Percentiles rank a stretch among this genome's conserved stretches.
Evolutionary conservation across 352 stramenopile species (phyloP).

Genomic region (Pythium dissimile): DNA sequence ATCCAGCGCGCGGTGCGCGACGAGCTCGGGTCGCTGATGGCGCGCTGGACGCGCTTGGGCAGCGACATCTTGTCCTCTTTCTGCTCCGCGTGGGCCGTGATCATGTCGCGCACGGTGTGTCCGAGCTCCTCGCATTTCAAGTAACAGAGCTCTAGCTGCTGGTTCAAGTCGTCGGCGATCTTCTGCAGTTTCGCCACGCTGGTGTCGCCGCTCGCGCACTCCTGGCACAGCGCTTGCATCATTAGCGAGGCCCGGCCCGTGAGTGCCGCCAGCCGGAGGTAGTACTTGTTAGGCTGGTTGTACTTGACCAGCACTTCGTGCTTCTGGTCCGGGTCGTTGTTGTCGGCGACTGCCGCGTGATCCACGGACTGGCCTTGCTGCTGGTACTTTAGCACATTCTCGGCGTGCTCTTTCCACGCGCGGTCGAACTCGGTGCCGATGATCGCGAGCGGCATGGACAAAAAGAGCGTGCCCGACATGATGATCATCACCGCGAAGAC

Average conservation of each 20-base stretch:
- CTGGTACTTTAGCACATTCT: slow-evolving; percentile 63
- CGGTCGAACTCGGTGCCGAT: slow-evolving; percentile 83
- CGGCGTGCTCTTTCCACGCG: slow-evolving; percentile 71
- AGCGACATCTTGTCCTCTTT: slow-evolving; percentile 30
- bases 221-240: slow-evolving; percentile 43
- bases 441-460: slow-evolving; percentile 85
- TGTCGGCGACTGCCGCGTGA: slow-evolving; percentile 19
- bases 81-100: slow-evolving; percentile 39
- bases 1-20: slow-evolving; percentile 38
- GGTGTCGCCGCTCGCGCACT: slow-evolving; percentile 35
- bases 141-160: slow-evolving; percentile 42
- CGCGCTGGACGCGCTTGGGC: slow-evolving; percentile 31
- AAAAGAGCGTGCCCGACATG: slow-evolving; percentile 78
- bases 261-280: slow-evolving; percentile 54
- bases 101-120: slow-evolving; percentile 63
- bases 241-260: slow-evolving; percentile 69
- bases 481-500: slow-evolving; percentile 79
- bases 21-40: slow-evolving; percentile 41
- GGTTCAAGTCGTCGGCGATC: slow-evolving; percentile 50
- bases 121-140: slow-evolving; percentile 56
- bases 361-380: slow-evolving; percentile 27
- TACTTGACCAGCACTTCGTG: slow-evolving; percentile 82
- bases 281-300: slow-evolving; percentile 63
- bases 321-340: slow-evolving; percentile 45
- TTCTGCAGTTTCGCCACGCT: slow-evolving; percentile 43